A percentile compares a stretch with the other conserved stretches of the same genome.
These are phyloP conservation scores for Thalassiosira pacifica DNA, from an alignment of 352 stramenopile genomes.

Conservation along the genomic window DNA sequence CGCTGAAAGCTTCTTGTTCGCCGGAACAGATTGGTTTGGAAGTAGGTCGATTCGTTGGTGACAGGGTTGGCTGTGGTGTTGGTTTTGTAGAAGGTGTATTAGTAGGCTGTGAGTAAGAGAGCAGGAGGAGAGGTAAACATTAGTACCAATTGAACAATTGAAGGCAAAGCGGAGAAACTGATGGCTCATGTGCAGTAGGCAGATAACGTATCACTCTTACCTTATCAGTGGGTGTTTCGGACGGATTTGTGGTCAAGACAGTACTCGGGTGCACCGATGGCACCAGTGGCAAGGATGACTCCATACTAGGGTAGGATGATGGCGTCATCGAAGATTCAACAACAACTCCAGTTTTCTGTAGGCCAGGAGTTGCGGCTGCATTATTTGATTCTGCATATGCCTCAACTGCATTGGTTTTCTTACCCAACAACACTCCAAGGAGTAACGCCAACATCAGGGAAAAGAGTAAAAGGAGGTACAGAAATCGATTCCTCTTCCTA, in stretches of 20 bases:
- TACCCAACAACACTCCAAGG: constrained; percentile 32
- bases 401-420: not conserved
- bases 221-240: not conserved
- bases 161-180: not conserved
- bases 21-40: constrained; percentile 7
- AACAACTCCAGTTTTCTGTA: constrained; percentile 12
- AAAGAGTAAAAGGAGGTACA: constrained; percentile 37
- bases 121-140: not conserved
- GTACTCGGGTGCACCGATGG: not conserved
- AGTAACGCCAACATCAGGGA: constrained; percentile 24
- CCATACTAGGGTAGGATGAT: constrained; percentile 17
- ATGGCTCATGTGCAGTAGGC: not conserved
- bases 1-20: constrained; percentile 47
- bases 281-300: not conserved
- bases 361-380: not conserved
- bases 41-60: constrained; percentile 14
- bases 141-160: constrained; percentile 1
- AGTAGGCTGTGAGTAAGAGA: not conserved
- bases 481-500: constrained; percentile 14
- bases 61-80: not conserved
- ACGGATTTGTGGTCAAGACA: not conserved
- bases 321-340: not conserved
- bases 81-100: not conserved
- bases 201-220: too few species aligned
- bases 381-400: not conserved